Base-by-base conservation (phyloP, 768 basidiomycete species). In the Boletus reticuloceps region DNA sequence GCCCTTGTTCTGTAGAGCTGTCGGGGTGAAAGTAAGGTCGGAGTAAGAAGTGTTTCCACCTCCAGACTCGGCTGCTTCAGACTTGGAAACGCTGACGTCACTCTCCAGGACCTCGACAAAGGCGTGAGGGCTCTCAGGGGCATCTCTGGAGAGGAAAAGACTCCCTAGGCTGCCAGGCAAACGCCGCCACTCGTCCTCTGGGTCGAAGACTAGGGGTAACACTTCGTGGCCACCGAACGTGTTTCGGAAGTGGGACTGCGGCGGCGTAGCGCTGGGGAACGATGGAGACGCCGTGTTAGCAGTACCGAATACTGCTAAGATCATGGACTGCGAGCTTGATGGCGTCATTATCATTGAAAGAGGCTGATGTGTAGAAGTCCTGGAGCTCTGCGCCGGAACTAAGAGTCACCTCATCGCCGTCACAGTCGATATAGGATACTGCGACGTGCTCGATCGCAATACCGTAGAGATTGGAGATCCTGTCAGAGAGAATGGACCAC, bases 371-470 rank as follows among this genome's bases (percentile, higher is more conserved):
- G 65, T 87, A 91, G 66, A 80, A 89, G 55, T 91, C 89, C 51
- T 79, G 78, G n/a, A 92, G 80, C 68, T 93, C 91, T 34, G 85
- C 84, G 51, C 89, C 77, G 5, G 89, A 82, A 69, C 82, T 88
- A 53, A 91, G 75, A 12, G 89, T 91, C 58, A 93, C 82, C 56
- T 86, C 82, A 64, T 92, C 91, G 38, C 81, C 79, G 64, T 92
- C 89, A 32, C 68, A 66, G 68, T 93, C 91, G 47, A 85, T 56
- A 68, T 93, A 92, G 32, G 85, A 83, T 34, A 89, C 84, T 3
- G 77, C 88, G 49, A 91, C 73, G 49, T 78, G 77, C 54, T 80
- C 79, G 51, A 70, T 51, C 4, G 86, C 80, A 39, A 92, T 84
- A 43, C 65, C 65, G 69, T 75, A 82, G 68, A 91, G 53, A 75